Evolutionary conservation across 2,329 filamentous ascomycete genomes (phyloP).

Genomic region (Mycosphaerella arachidis): DNA sequence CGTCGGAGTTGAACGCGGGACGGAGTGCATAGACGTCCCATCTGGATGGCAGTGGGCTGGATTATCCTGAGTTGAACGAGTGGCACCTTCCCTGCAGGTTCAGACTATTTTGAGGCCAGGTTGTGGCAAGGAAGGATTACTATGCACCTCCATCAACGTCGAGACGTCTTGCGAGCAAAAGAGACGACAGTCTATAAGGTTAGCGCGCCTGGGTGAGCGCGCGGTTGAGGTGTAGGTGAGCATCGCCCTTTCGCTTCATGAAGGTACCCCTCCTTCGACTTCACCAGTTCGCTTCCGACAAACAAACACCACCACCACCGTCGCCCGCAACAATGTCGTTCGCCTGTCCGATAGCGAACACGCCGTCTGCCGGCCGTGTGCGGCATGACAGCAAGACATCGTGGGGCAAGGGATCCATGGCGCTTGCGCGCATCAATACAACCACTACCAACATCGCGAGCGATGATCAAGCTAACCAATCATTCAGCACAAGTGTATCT

Average conservation of each 20-base stretch:
- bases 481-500: background rate
- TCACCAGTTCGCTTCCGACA: background rate
- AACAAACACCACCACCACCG: background rate
- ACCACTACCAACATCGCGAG: background rate
- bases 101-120: background rate
- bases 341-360: background rate
- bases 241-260: background rate
- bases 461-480: background rate
- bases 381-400: background rate
- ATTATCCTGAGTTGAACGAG: background rate
- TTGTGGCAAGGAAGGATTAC: background rate
- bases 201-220: background rate
- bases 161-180: background rate
- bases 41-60: background rate
- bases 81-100: background rate
- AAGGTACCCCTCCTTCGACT: background rate
- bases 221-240: background rate
- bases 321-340: slow-evolving; percentile 1
- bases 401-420: background rate
- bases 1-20: background rate
- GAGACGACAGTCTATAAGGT: background rate
- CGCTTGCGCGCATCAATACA: background rate
- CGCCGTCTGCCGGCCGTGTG: background rate
- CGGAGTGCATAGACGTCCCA: background rate
- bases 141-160: background rate